These are phyloP conservation scores for Aureobasidium sp. DNA, from an alignment of 2,329 filamentous ascomycete genomes.

Conservation along the genomic window DNA sequence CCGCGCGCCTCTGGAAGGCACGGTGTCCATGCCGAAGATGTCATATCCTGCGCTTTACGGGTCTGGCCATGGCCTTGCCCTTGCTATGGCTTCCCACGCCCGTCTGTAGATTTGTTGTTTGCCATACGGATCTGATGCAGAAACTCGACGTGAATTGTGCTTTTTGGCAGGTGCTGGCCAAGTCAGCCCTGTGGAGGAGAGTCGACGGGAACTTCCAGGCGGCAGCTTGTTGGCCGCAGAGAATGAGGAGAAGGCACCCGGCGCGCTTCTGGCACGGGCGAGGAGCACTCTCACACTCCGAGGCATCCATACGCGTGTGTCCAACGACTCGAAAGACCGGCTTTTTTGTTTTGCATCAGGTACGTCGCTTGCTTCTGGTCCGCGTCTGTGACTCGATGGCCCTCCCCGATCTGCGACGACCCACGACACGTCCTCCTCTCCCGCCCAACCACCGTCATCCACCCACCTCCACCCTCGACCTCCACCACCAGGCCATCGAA, in stretches of 20 bases:
- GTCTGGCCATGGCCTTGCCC: neutral
- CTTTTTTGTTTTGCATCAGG: slow-evolving; percentile 15
- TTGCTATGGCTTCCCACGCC: neutral
- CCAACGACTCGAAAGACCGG: slow-evolving; percentile 15
- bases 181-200: neutral
- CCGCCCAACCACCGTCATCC: slow-evolving; percentile 3
- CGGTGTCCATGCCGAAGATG: slow-evolving; percentile 14
- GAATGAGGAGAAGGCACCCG: slow-evolving; percentile 14
- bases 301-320: slow-evolving; percentile 15
- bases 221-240: neutral
- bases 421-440: slow-evolving; percentile 7
- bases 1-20: slow-evolving; percentile 15
- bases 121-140: neutral
- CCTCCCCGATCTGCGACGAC: neutral
- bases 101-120: neutral
- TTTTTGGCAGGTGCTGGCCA: neutral
- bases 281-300: slow-evolving; percentile 13
- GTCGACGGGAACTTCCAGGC: neutral
- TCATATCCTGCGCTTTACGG: slow-evolving; percentile 6
- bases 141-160: neutral
- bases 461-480: neutral
- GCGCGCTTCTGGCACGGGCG: neutral
- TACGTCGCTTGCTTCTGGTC: too few relatives aligned
- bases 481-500: neutral
- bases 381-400: too few relatives aligned